These are phyloP conservation scores for Erysimum cheiri DNA, from an alignment of 441 rosid species.

Conservation along the genomic window DNA sequence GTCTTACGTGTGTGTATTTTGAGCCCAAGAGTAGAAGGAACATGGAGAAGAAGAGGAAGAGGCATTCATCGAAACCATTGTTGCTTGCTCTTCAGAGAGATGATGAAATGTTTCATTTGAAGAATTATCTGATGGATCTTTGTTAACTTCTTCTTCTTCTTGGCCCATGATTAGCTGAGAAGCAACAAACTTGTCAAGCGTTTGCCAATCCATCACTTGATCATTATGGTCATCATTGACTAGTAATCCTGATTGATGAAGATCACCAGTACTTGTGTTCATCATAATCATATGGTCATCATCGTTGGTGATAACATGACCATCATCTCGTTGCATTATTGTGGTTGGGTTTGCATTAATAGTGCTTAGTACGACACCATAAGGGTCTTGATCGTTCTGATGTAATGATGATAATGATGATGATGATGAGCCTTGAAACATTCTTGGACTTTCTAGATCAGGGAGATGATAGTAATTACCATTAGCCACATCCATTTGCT, in stretches of 20 bases:
- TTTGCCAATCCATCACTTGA: conserved; percentile 87
- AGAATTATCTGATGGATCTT: conserved; percentile 41
- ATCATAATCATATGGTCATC: conserved; percentile 39
- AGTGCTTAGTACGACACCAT: conserved; percentile 40
- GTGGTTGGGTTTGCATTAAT: conserved; percentile 36
- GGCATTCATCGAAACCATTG: conserved; percentile 38
- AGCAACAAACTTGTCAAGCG: conserved; percentile 92
- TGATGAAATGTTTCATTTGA: conserved; percentile 42
- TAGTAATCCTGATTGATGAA: conserved; percentile 27
- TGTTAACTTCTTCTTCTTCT: conserved; percentile 52
- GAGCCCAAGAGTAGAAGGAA: conserved; percentile 44
- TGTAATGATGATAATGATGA: conserved; percentile 55
- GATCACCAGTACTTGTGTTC: conserved; percentile 46
- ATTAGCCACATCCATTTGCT: conserved; percentile 39
- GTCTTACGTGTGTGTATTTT: conserved; percentile 39
- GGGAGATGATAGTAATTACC: conserved; percentile 72
- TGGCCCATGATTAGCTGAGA: conserved; percentile 75
- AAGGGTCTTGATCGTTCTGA: conserved; percentile 51
- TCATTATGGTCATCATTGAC: conserved; percentile 48
- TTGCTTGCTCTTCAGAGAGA: conserved; percentile 39
- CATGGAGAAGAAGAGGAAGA: conserved; percentile 41
- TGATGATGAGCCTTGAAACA: conserved; percentile 57
- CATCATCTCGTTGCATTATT: conserved; percentile 35
- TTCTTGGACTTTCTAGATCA: conserved; percentile 73
- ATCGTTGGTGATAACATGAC: conserved; percentile 44